A percentile compares a stretch with the other conserved stretches of the same genome.
Conservation (phyloP, 768 basidiomycete species). For the Collybia mongolica region DNA sequence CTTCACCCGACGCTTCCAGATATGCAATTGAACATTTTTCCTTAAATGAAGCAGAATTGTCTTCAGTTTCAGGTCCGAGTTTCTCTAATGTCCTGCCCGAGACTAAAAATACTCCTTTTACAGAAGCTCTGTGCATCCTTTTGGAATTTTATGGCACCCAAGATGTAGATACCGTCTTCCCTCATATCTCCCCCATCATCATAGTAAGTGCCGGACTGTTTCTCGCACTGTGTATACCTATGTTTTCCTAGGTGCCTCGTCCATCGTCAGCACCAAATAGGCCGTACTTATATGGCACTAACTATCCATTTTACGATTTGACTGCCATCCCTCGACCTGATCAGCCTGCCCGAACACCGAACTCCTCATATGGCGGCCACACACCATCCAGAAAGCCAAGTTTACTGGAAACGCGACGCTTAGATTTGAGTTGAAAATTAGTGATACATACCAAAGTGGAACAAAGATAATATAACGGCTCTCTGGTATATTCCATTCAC, state of each 20-base stretch:
- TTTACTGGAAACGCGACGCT: slow-evolving; percentile 9
- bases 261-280: slow-evolving; percentile 32
- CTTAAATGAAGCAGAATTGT: slow-evolving; percentile 58
- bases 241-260: slow-evolving; percentile 41
- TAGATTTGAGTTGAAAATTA: slow-evolving; percentile 14
- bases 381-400: slow-evolving; percentile 37
- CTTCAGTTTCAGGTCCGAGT: slow-evolving; percentile 56
- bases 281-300: slow-evolving; percentile 19
- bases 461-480: too few relatives aligned
- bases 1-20: slow-evolving; percentile 68
- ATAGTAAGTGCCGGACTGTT: slow-evolving; percentile 38
- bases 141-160: slow-evolving; percentile 74
- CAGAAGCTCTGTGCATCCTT: slow-evolving; percentile 65
- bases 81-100: not conserved
- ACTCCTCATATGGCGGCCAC: slow-evolving; percentile 57
- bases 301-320: not conserved
- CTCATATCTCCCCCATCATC: slow-evolving; percentile 49
- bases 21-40: slow-evolving; percentile 68
- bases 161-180: slow-evolving; percentile 42
- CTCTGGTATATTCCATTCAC: too few relatives aligned
- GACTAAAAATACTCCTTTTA: slow-evolving; percentile 7
- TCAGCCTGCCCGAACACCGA: slow-evolving; percentile 49
- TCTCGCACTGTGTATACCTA: slow-evolving; percentile 2
- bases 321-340: slow-evolving; percentile 19
- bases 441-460: too few relatives aligned